Percentiles rank a stretch among this genome's conserved stretches.
phyloP scores from a whole-genome alignment of 495 filamentous ascomycete genomes.

The Talaromyces thailandensis region DNA sequence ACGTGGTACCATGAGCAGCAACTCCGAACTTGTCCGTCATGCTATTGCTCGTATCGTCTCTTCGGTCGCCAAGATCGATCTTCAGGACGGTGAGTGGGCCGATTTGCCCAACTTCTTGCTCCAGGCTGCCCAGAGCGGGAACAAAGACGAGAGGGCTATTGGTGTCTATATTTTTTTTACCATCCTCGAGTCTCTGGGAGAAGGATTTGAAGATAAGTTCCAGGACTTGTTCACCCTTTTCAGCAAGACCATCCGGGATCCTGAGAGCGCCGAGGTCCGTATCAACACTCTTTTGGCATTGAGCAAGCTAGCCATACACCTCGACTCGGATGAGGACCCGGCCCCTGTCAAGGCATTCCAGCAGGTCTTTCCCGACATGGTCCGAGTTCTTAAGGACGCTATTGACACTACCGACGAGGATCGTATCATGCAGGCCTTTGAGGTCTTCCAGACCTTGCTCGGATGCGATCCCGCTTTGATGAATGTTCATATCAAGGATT shows the following conservation, averaged over 20 bases:
- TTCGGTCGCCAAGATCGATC: slow-evolving; percentile 74
- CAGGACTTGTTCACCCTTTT: slow-evolving; percentile 75
- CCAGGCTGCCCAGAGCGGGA: slow-evolving; percentile 59
- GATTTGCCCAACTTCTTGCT: slow-evolving; percentile 69
- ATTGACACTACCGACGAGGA: slow-evolving; percentile 76
- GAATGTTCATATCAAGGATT: slow-evolving; percentile 76
- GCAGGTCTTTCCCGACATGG: slow-evolving; percentile 76
- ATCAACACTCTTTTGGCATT: slow-evolving; percentile 93
- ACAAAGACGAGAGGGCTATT: slow-evolving; percentile 76
- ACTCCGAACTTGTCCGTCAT: slow-evolving; percentile 66
- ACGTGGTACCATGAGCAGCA: slow-evolving; percentile 69
- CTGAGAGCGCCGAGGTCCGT: slow-evolving; percentile 82
- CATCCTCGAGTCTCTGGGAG: slow-evolving; percentile 74
- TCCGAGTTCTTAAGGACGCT: slow-evolving; percentile 74
- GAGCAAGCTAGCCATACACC: slow-evolving; percentile 75
- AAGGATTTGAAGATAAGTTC: slow-evolving; percentile 68
- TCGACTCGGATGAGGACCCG: slow-evolving; percentile 76
- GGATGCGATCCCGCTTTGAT: slow-evolving; percentile 82
- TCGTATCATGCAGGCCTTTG: slow-evolving; percentile 78
- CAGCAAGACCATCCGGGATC: slow-evolving; percentile 77
- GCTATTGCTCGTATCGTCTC: slow-evolving; percentile 82
- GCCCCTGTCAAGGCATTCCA: slow-evolving; percentile 65
- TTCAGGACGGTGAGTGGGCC: slow-evolving; percentile 78
- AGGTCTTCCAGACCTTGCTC: slow-evolving; percentile 94
- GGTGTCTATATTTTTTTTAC: slow-evolving; percentile 89